These are phyloP conservation scores for Mesembryanthemum crystallinum DNA, from an alignment of 148 eudicot genomes.

Conservation along the genomic window DNA sequence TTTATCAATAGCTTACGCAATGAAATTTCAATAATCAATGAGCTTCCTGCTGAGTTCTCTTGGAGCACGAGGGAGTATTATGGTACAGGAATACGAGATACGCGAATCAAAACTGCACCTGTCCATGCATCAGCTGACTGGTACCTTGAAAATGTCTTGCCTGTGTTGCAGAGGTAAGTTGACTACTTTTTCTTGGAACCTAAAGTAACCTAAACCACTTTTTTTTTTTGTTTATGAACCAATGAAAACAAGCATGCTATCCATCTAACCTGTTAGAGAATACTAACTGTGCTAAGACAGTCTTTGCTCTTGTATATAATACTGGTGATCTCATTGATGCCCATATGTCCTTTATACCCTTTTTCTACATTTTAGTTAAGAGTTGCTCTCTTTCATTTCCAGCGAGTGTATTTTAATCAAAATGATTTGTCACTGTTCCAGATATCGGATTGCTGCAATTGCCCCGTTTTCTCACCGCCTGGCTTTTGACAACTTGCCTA, in stretches of 20 bases:
- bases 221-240: constrained; percentile 12
- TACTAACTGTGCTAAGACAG: not conserved
- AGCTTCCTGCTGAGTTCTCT: constrained; percentile 64
- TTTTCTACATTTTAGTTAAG: not conserved
- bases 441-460: constrained; percentile 88
- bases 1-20: constrained; percentile 56
- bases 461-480: constrained; percentile 96
- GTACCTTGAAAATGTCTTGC: constrained; percentile 88
- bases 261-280: constrained; percentile 1
- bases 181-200: not conserved
- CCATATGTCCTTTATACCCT: not conserved
- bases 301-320: not conserved
- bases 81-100: constrained; percentile 82
- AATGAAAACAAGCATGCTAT: not conserved
- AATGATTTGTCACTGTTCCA: constrained; percentile 34
- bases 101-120: constrained; percentile 92
- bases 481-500: constrained; percentile 81
- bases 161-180: constrained; percentile 69
- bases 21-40: constrained; percentile 74
- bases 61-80: constrained; percentile 98
- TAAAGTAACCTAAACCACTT: not conserved
- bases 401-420: constrained; percentile 6
- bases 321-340: not conserved
- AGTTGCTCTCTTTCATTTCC: not conserved
- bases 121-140: constrained; percentile 86